Conservation (phyloP, 768 basidiomycete genomes). For the Lyophyllum atratum region DNA sequence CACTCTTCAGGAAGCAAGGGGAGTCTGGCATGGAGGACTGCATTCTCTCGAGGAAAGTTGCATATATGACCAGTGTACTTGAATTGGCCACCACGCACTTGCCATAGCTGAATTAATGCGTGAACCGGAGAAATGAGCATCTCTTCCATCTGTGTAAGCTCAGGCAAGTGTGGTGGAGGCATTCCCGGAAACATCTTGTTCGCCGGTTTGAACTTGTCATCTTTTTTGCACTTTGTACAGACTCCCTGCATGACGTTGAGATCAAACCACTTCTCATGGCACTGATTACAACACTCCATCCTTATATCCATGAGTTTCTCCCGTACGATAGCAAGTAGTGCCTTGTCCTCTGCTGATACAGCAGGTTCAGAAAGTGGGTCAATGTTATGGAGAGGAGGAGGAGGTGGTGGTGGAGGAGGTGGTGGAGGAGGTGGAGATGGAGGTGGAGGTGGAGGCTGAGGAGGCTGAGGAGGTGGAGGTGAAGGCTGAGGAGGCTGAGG, state of each 20-base stretch:
- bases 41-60: constrained; percentile 4
- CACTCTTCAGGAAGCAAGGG: not conserved
- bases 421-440: not conserved
- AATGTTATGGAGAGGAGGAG: not conserved
- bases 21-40: not conserved
- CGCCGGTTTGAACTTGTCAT: not conserved
- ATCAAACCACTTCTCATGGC: constrained; percentile 10
- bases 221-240: constrained; percentile 1
- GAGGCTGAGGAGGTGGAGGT: not conserved
- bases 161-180: not conserved
- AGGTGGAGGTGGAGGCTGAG: not conserved
- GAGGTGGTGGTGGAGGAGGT: not conserved
- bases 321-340: not conserved
- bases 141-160: constrained; percentile 8
- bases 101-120: constrained; percentile 8
- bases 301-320: not conserved
- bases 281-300: not conserved
- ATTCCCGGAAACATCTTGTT: constrained; percentile 11
- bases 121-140: constrained; percentile 5
- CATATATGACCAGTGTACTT: not conserved
- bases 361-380: not conserved
- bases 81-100: not conserved
- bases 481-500: not conserved
- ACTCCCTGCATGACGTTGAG: constrained; percentile 1
- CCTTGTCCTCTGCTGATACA: not conserved